Conservation (phyloP, 192 early-diverging fungal genomes). For the Anaeromyces robustus region DNA sequence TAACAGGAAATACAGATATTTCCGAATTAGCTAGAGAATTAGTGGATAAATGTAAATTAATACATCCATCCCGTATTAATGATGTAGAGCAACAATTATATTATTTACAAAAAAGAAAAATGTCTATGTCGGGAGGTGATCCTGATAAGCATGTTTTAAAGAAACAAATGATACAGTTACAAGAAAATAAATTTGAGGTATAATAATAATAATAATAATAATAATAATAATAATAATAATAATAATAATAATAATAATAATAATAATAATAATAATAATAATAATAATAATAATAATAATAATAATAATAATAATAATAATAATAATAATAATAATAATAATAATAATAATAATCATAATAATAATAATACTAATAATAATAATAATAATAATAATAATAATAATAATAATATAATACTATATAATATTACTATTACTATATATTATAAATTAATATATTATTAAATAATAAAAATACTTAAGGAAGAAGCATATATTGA, state of each 20-base stretch:
- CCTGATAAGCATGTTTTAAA: neutral
- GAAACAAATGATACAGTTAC: neutral
- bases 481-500: conserved; percentile 1
- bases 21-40: conserved; percentile 1
- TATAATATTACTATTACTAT: too few relatives aligned
- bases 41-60: conserved; percentile 5
- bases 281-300: too few relatives aligned
- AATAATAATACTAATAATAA: too few relatives aligned
- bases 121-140: neutral
- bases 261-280: too few relatives aligned
- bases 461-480: too few relatives aligned
- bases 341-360: too few relatives aligned
- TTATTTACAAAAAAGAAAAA: neutral
- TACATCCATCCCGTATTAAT: conserved; percentile 1
- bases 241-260: too few relatives aligned
- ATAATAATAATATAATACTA: too few relatives aligned
- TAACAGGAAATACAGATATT: neutral
- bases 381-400: too few relatives aligned
- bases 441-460: too few relatives aligned
- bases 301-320: too few relatives aligned
- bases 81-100: neutral
- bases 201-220: neutral
- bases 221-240: neutral
- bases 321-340: too few relatives aligned
- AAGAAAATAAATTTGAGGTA: neutral